Base-by-base conservation (phyloP, 1,284 basidiomycete genomes). In the Ganoderma resinaceum region DNA sequence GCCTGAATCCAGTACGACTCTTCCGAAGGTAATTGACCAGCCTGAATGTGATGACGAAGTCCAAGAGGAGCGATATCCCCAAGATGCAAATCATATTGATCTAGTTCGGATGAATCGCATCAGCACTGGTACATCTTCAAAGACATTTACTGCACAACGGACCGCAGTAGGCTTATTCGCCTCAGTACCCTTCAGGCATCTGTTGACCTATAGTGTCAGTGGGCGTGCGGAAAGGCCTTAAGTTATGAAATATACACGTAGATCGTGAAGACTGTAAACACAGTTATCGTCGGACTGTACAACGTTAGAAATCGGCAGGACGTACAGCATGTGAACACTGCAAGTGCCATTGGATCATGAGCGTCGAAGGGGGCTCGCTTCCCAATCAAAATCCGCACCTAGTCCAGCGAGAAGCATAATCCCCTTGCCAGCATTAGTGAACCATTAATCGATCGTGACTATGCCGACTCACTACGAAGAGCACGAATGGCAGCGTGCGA, bases 1-100 rank as follows among this genome's bases (percentile, higher is more conserved):
- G 29, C 29, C 38, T 57, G 38, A 64, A 58, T 4, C 63, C 63
- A 23, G 63, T 64, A 29, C 63, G 63, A 23, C 38, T 64, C 11
- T 23, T 43, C 52, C 52, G 49, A 14, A 63, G 18, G 37, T 63
- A 55, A 8, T 40, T 9, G 2, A 63, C 62, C 8, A 63, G 23
- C 8, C 20, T n/a, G 33, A 40, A 23, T 16, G 62, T 63, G 26
- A 63, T 38, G 35, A 53, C 53, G 18, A 40, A 9, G 23, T 53
- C 33, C 33, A 58, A 12, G 5, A 58, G 20, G 9, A 58, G 31
- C 20, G 55, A 58, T n/a, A 58, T 37, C 0, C 55, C 55, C 33
- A 58, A 11, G 3, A 58, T 37, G 8, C 8, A 33, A 11, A 58
- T 33, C 33, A 58, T 29, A 12, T 58, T 58, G 18, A 58, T 37